Conservation (phyloP, 31 red algal genomes). For the Asparagopsis taxiformis region DNA sequence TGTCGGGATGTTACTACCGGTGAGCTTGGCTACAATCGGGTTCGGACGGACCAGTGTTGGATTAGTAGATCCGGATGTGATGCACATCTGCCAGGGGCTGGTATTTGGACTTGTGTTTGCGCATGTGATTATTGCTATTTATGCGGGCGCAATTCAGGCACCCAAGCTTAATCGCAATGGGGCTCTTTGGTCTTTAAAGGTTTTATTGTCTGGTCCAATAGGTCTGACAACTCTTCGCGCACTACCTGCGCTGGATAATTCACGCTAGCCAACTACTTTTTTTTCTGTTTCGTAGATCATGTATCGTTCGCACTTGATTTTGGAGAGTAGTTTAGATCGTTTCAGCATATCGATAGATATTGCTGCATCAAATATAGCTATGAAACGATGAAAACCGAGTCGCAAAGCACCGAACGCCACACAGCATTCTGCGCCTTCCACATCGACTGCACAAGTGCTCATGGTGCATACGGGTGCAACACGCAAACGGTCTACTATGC, state of each 20-base stretch:
- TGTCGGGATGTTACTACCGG: slow-evolving; percentile 29
- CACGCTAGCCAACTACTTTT: background rate
- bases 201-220: slow-evolving; percentile 51
- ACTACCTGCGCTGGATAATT: background rate
- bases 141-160: slow-evolving; percentile 26
- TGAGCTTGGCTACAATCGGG: slow-evolving; percentile 27
- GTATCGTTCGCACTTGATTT: background rate
- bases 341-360: background rate
- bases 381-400: background rate
- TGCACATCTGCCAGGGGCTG: background rate
- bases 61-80: slow-evolving; percentile 5
- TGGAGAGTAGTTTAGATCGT: slow-evolving; percentile 1
- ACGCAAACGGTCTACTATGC: background rate
- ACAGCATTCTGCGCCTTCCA: slow-evolving; percentile 11
- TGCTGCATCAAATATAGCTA: background rate
- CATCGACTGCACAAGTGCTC: background rate
- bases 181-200: slow-evolving; percentile 53
- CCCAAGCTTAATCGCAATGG: slow-evolving; percentile 36
- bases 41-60: slow-evolving; percentile 58
- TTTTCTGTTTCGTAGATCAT: slow-evolving; percentile 10
- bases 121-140: slow-evolving; percentile 40
- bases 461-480: background rate
- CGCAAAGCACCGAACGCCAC: background rate
- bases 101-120: slow-evolving; percentile 29
- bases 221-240: slow-evolving; percentile 24